Percentiles rank a stretch among this genome's conserved stretches.
Evolutionary conservation across 2,329 filamentous ascomycete genomes (phyloP).

Genomic region (Aspergillus puulaauensis): DNA sequence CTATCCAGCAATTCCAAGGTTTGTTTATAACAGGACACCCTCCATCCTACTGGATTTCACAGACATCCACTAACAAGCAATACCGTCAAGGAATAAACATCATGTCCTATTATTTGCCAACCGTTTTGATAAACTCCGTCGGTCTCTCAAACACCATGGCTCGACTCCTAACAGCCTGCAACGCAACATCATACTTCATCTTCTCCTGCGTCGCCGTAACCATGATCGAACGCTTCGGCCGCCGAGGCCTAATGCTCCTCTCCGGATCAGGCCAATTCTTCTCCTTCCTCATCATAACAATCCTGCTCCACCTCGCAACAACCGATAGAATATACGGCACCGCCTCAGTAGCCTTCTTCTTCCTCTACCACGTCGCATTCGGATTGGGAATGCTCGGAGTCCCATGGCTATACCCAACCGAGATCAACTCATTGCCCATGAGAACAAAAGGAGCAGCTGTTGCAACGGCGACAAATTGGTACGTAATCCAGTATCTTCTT

Average conservation of each 20-base stretch:
- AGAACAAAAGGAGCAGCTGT: conserved; percentile 49
- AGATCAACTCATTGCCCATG: conserved; percentile 51
- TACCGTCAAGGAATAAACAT: conserved; percentile 33
- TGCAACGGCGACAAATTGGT: conserved; percentile 51
- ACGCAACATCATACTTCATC: conserved; percentile 50
- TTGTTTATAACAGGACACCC: no score
- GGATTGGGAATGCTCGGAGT: conserved; percentile 46
- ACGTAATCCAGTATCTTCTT: not conserved
- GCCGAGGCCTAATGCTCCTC: conserved; percentile 59
- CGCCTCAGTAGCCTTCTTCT: conserved; percentile 52
- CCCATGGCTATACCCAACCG: conserved; percentile 40
- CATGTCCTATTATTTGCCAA: conserved; percentile 54
- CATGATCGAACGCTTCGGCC: conserved; percentile 53
- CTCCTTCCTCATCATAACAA: conserved; percentile 53
- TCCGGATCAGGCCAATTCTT: conserved; percentile 51
- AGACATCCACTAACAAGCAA: not conserved
- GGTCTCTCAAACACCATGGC: conserved; percentile 53
- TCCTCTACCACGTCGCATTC: conserved; percentile 53
- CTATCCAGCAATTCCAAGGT: conserved; percentile 49
- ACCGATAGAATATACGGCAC: conserved; percentile 1
- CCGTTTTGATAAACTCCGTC: conserved; percentile 59
- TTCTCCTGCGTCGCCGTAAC: conserved; percentile 49
- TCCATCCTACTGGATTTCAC: not conserved
- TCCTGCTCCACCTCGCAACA: conserved; percentile 45
- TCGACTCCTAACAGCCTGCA: conserved; percentile 57